Evolutionary conservation across 1,284 basidiomycete species (phyloP), one percentile per base, ranked within the genome.

Genomic region (Ustilago loliicola): DNA sequence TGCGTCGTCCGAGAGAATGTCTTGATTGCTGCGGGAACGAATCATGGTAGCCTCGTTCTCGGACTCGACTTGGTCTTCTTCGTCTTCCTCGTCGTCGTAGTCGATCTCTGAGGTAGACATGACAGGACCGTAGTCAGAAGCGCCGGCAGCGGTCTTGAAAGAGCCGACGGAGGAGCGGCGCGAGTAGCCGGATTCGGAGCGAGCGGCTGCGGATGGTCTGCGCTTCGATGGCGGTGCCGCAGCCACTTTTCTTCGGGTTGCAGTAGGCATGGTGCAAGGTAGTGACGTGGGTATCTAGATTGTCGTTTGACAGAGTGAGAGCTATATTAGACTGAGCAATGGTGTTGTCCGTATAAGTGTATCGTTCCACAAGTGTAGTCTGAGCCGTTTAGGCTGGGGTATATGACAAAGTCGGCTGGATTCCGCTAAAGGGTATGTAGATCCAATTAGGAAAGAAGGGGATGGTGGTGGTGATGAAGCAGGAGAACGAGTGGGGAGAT

Each of bases 141-240:
- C 59, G 29, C 67, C 71, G 3, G 66, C 61, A 15, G 74, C 74
- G 13, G 75, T 77, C 48, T 58, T 73, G 61, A 73, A 73, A 5
- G 75, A 77, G 38, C 66, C 64, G 21, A 51, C 23, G 19, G 75
- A 77, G 21, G 70, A 77, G 19, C 70, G 62, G 32, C 75, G 64
- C 29, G 67, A 71, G 30, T 64, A 57, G 42, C 67, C 68, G 7
- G 68, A 71, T 59, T 76, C 73, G 5, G 68, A 67, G 13, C 65
- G 68, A 25, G 53, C 71, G n/a, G 65, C 40, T 27, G 45, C 71
- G 17, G 65, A 67, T 38, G 71, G 71, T 2, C 57, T 47, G 21
- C 65, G 61, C 65, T 72, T 72, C 1, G 58, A 38, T 0, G n/a
- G 15, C 4, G 66, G 45, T 23, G 52, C 63, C 2, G 59, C 32